Conservation (phyloP, 441 rosid genomes). For the Macaranga tanarius region DNA sequence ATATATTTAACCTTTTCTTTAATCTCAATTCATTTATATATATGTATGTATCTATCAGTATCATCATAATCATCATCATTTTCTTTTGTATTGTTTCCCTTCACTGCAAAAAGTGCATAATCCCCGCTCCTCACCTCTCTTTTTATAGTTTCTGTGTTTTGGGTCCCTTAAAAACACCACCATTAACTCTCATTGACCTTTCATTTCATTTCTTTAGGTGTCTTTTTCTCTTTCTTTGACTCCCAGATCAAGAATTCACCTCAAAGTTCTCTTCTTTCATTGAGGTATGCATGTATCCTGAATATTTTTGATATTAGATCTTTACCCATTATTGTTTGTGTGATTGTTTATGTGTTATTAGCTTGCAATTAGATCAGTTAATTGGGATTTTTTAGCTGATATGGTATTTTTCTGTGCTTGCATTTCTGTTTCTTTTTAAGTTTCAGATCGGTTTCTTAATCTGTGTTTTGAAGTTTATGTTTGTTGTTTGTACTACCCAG, state of each 20-base stretch:
- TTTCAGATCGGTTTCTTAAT: constrained; percentile 12
- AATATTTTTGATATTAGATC: neutral
- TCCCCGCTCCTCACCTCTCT: constrained; percentile 15
- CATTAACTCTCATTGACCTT: neutral
- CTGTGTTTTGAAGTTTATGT: neutral
- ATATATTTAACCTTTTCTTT: no score
- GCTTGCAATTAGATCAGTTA: neutral
- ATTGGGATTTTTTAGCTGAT: constrained; percentile 7
- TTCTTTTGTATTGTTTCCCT: constrained; percentile 9
- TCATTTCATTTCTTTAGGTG: neutral
- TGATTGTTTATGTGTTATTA: neutral
- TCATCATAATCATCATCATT: neutral
- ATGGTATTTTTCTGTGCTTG: neutral
- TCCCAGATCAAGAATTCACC: constrained; percentile 10
- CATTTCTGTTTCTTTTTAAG: neutral
- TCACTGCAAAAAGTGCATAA: constrained; percentile 28
- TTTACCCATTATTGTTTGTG: neutral
- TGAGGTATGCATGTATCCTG: neutral
- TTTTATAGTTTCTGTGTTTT: neutral
- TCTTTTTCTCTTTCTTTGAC: neutral
- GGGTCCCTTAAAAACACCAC: neutral
- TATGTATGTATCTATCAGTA: no score
- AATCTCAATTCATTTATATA: neutral
- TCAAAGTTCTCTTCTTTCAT: neutral
- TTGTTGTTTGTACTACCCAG: neutral